Base-by-base conservation (phyloP, 257 asterid species). In the Salvia miltiorrhiza region DNA sequence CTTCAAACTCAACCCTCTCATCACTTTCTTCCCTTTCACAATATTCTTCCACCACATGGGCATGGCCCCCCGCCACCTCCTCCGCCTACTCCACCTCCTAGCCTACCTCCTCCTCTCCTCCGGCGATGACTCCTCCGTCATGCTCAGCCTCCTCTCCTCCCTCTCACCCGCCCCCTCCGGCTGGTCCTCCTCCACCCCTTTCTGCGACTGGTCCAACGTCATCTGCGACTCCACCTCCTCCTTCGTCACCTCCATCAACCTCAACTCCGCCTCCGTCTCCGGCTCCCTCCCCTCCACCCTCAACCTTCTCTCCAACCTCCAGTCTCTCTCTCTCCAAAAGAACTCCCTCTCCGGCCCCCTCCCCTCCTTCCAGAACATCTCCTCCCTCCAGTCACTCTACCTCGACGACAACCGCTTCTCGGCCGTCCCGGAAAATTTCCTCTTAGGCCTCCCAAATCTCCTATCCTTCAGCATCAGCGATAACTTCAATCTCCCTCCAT, bases 311-410 rank as follows among this genome's bases (percentile, higher is more conserved):
- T 77, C 92, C 37, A 76, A 63, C 39, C 92, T 92, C 53, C 47
- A 73, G 4, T 23, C 87, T 3, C 79, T 89, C 9, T 70, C 94
- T 5, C 57, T 89, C 13, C 95, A 89, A 47, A 74, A 70, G 8
- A 92, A 89, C 80, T 73, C 87, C 2, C 81, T 92, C 17, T 44
- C 92, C 1, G 96, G 97, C 0, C 28, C 82, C 0, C 28, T 92
- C 17, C 97, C 97, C 19, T 81, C 97, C 0, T 85, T 92, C 24
- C 73, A 88, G 0, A 92, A 92, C 79, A 50, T 92, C 78, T 37
- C 93, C 0, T 71, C 76, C 5, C 78, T 92, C 2, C 81, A 79
- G 50, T 9, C 47, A 0, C 57, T 89, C 70, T 85, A 4, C 65
- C 84, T 92, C 14, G 87, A 89, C 72, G 30, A 2, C 61, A 92